Base-by-base conservation (phyloP, 1,284 basidiomycete genomes). In the Ceratobasidium sp. region DNA sequence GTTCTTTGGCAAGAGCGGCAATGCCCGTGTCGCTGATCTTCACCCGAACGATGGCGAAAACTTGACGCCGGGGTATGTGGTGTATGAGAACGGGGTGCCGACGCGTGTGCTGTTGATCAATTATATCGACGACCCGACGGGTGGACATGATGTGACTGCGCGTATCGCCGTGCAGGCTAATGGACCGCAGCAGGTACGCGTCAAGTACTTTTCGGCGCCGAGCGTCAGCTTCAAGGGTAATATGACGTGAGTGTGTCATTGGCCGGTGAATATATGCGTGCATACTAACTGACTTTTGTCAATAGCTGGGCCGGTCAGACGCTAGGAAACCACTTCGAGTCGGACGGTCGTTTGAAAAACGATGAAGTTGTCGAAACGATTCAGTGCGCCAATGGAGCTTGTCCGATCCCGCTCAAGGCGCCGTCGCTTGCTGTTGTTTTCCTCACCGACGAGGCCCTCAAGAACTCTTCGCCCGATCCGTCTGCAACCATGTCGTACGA, bases 361-460 rank as follows among this genome's bases (percentile, higher is more conserved):
- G 77, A 79, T 0, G 80, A 86, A 34, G 77, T 83, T 48, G 84
- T 91, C 5, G 79, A 83, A 64, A 86, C 84, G 0, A 84, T 91
- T 32, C 72, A 78, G 2, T 92, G 91, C 80, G 80, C 83, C 75
- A 77, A 80, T 30, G 75, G 78, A 4, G 79, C 82, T 72, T 93
- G 92, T 80, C 75, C 79, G 8, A 82, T 93, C 72, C 83, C 82
- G 1, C 87, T 93, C 26, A 86, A 86, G 18, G 91, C 91, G 1
- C 92, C 92, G 0, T 85, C 85, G 10, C 86, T 88, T 70, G 91
- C 90, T 3, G 82, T 93, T 61, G 90, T 93, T 28, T 93, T 90
- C 84, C 81, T 93, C 57, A 83, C 81, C 18, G 80, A 84, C 41
- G 78, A 79, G 5, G 83, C 85, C 2, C 76, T 85, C 72, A 75